A percentile compares a stretch with the other conserved stretches of the same genome.
Evolutionary conservation across 2,329 filamentous ascomycete species (phyloP).

Genomic region (Dactylellina haptotyla): DNA sequence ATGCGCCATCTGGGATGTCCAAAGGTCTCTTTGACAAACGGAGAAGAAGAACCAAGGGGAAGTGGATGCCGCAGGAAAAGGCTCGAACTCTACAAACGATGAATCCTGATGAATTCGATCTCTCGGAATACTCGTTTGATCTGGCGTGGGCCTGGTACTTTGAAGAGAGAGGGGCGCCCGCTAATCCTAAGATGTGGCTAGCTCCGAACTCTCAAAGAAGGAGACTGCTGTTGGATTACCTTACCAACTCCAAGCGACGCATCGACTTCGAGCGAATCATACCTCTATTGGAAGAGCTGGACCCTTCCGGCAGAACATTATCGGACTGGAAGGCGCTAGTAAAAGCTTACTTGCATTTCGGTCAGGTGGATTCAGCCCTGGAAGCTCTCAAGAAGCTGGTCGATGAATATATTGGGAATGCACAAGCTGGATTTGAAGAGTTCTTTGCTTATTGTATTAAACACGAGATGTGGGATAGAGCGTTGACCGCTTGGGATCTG

Average conservation of each 20-base stretch:
- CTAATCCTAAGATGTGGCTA: constrained; percentile 8
- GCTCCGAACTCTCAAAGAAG: constrained; percentile 12
- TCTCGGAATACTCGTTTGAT: constrained; percentile 38
- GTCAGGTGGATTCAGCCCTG: constrained; percentile 13
- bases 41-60: constrained; percentile 4
- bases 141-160: constrained; percentile 42
- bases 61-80: constrained; percentile 14
- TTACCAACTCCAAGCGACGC: constrained; percentile 38
- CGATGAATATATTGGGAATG: constrained; percentile 5
- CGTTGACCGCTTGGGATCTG: constrained; percentile 55
- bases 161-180: background rate
- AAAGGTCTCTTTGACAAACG: constrained; percentile 31
- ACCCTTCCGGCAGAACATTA: constrained; percentile 4
- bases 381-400: constrained; percentile 8
- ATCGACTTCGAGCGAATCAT: constrained; percentile 54
- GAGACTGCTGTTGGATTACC: constrained; percentile 45
- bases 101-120: constrained; percentile 22
- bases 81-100: constrained; percentile 1
- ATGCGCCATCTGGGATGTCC: constrained; percentile 26
- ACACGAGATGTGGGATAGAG: constrained; percentile 54
- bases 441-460: constrained; percentile 55
- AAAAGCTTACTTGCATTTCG: constrained; percentile 22
- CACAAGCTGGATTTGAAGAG: constrained; percentile 55
- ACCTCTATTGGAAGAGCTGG: constrained; percentile 45
- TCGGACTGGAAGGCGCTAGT: constrained; percentile 34